Evolutionary conservation across 139 green algal species (phyloP).

Genomic region (Gonium pectorale): DNA sequence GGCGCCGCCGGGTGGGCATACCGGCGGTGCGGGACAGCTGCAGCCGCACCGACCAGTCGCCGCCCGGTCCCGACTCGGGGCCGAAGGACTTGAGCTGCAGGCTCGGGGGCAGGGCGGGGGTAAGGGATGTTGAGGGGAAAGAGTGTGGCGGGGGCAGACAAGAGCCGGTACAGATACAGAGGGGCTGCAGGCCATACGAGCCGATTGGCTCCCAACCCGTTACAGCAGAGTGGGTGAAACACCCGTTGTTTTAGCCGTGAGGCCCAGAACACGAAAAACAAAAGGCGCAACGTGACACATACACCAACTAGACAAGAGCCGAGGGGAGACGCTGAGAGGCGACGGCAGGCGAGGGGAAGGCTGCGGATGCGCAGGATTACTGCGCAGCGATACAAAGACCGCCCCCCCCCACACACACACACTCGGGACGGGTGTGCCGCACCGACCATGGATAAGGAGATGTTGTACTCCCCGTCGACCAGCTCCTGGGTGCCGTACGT

Average conservation of each 20-base stretch:
- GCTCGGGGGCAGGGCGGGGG: neutral
- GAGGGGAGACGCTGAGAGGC: too few relatives aligned
- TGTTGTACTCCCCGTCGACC: constrained; percentile 69
- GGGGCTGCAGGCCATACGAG: too few relatives aligned
- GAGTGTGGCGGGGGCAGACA: neutral
- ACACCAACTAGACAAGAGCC: too few relatives aligned
- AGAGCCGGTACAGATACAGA: too few relatives aligned
- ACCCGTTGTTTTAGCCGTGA: too few relatives aligned
- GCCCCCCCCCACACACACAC: neutral
- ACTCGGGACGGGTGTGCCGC: neutral
- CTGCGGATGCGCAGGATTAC: too few relatives aligned
- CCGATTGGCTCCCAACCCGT: too few relatives aligned
- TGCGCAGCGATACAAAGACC: too few relatives aligned
- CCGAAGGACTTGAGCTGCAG: constrained; percentile 49
- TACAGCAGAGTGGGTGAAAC: too few relatives aligned
- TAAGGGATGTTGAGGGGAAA: neutral
- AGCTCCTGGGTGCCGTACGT: constrained; percentile 84
- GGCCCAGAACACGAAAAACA: too few relatives aligned
- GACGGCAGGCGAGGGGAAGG: too few relatives aligned
- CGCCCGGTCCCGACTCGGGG: constrained; percentile 43
- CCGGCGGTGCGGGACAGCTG: neutral
- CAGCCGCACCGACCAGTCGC: constrained; percentile 64
- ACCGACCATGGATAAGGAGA: constrained; percentile 74
- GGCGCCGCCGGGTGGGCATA: neutral
- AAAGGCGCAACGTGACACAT: too few relatives aligned